Base-by-base conservation (phyloP, 2,329 filamentous ascomycete species). In the Hymenotorrendiella dingleyae region DNA sequence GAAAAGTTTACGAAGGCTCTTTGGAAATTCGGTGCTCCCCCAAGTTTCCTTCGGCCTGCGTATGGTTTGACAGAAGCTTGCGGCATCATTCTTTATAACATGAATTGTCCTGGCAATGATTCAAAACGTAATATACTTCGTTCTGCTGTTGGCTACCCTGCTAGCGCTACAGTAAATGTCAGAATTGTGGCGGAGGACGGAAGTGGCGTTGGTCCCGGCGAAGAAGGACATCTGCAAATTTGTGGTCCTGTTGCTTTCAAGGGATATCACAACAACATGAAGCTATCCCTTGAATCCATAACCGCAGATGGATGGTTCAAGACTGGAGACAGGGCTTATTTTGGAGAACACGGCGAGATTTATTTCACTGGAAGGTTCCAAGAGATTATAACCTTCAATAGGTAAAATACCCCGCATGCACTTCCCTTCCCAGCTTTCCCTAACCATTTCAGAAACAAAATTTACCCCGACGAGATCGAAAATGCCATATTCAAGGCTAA, bases 231-330 rank as follows among this genome's bases (percentile, higher is more conserved):
- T 23, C 16, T 36, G 6, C 32, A 54, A 27, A n/a, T 58, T 2
- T 17, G n/a, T 22, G 80, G 73, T 1, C 71, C 72, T 0, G 78
- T 79, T 35, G 66, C 86, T 6, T 83, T 83, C 67, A 71, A 74
- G 43, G 72, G 19, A 16, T 40, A 40, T 24, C 35, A 60, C 42
- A 59, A 62, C 20, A 63, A 68, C 24, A 42, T 52, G 0, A 17
- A 69, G 14, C 78, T 76, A 2, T 85, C 80, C 0, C 57, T 52
- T 10, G 71, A 78, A 23, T 73, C 74, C 1, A 67, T 82, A 39
- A 78, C 74, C 1, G 62, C 70, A 0, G 64, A 70, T 47, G 63
- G 63, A 1, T 71, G 67, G 66, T 70, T 70, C 43, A 49, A 49
- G 4, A 71, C 68, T 0, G 68, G 67, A 1, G 67, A 71, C 40